Conservation (phyloP, 805 yeast genomes). For the Teunomyces kruisii region DNA sequence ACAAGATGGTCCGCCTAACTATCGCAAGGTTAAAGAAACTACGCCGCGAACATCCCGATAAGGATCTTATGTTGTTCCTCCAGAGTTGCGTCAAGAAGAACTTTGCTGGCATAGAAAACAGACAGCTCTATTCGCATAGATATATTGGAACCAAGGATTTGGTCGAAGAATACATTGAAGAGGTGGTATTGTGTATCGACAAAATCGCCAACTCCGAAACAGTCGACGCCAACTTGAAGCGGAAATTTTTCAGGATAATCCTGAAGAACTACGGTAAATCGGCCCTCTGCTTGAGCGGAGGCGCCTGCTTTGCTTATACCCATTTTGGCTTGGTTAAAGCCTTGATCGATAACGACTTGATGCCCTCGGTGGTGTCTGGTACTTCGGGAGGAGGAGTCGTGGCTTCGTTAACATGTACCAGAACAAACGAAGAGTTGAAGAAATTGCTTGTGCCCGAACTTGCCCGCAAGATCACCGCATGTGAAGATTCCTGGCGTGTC, state of each 20-base stretch:
- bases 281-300: slow-evolving; percentile 74
- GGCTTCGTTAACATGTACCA: slow-evolving; percentile 68
- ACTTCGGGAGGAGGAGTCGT: slow-evolving; percentile 81
- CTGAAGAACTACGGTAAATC: slow-evolving; percentile 68
- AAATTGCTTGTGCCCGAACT: slow-evolving; percentile 58
- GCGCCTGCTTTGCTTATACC: slow-evolving; percentile 74
- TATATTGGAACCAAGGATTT: slow-evolving; percentile 72
- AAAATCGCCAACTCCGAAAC: slow-evolving; percentile 37
- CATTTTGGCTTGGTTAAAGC: slow-evolving; percentile 80
- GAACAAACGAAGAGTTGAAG: slow-evolving; percentile 65
- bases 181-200: slow-evolving; percentile 50
- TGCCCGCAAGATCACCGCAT: slow-evolving; percentile 65
- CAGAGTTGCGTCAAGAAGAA: slow-evolving; percentile 70
- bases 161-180: slow-evolving; percentile 53
- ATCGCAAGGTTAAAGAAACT: slow-evolving; percentile 40
- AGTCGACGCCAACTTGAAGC: slow-evolving; percentile 43
- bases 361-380: slow-evolving; percentile 72
- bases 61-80: slow-evolving; percentile 53
- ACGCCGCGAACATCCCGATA: slow-evolving; percentile 31
- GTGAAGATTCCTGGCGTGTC: slow-evolving; percentile 58
- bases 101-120: slow-evolving; percentile 77
- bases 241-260: slow-evolving; percentile 53
- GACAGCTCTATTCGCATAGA: slow-evolving; percentile 67
- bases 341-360: slow-evolving; percentile 59
- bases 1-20: slow-evolving; percentile 53